Conservation (phyloP, 1,284 basidiomycete genomes). For the Leccinum griseonigrum region DNA sequence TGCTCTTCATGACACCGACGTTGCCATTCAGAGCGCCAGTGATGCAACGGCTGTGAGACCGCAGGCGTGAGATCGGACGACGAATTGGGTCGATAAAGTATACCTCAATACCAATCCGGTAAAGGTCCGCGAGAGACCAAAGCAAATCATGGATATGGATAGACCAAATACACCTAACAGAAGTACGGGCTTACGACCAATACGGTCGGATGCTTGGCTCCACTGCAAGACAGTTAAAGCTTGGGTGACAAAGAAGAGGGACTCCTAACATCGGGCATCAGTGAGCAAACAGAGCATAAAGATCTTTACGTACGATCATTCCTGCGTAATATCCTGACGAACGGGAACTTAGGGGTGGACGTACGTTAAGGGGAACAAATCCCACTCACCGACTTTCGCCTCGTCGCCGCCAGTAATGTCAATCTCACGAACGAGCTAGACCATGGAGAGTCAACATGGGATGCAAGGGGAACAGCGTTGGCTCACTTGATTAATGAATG, state of each 20-base stretch:
- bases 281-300: conserved; percentile 8
- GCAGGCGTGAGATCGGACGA: conserved; percentile 5
- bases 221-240: conserved; percentile 52
- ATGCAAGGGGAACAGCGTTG: background rate
- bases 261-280: conserved; percentile 23
- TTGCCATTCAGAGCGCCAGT: conserved; percentile 55
- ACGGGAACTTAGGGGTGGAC: background rate
- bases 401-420: conserved; percentile 51
- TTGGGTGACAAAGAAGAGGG: conserved; percentile 50
- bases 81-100: conserved; percentile 7
- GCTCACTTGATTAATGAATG: conserved; percentile 50
- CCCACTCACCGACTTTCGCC: conserved; percentile 39
- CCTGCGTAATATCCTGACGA: conserved; percentile 54
- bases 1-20: conserved; percentile 51
- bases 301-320: conserved; percentile 43
- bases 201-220: conserved; percentile 51
- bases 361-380: background rate
- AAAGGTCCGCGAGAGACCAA: conserved; percentile 55
- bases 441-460: conserved; percentile 1
- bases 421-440: conserved; percentile 46
- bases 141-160: conserved; percentile 51
- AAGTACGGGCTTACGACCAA: conserved; percentile 59
- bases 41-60: conserved; percentile 43
- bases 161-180: conserved; percentile 52
- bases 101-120: conserved; percentile 47